These are phyloP conservation scores for Suillus bovinus DNA, from an alignment of 768 basidiomycete genomes.

Conservation along the genomic window DNA sequence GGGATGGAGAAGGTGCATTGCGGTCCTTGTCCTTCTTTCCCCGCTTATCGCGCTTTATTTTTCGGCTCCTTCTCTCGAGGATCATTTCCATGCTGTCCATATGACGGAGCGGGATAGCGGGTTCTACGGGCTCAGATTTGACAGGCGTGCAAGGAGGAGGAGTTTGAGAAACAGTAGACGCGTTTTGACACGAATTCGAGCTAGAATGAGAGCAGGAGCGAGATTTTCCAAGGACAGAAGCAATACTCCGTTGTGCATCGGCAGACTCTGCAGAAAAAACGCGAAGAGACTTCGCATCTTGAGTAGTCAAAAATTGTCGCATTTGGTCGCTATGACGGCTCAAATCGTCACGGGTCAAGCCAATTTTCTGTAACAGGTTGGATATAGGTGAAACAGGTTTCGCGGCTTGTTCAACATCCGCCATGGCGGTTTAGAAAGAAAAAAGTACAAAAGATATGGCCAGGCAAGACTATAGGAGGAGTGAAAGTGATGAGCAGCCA, in stretches of 20 bases:
- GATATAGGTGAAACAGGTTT: slow-evolving; percentile 64
- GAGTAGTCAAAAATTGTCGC: slow-evolving; percentile 72
- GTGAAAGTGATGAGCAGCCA: not conserved
- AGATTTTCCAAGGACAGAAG: slow-evolving; percentile 42
- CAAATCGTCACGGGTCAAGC: slow-evolving; percentile 78
- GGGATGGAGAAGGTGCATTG: slow-evolving; percentile 52
- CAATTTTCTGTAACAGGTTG: slow-evolving; percentile 66
- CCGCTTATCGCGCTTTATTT: slow-evolving; percentile 51
- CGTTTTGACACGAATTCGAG: slow-evolving; percentile 50
- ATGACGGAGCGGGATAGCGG: slow-evolving; percentile 48
- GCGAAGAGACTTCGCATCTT: slow-evolving; percentile 48
- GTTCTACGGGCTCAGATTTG: slow-evolving; percentile 61
- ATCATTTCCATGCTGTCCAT: slow-evolving; percentile 79
- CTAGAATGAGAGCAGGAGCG: slow-evolving; percentile 42
- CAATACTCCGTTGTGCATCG: slow-evolving; percentile 36
- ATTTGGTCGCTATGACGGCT: slow-evolving; percentile 72
- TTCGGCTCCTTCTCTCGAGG: slow-evolving; percentile 67
- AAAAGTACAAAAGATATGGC: not conserved
- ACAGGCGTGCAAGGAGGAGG: slow-evolving; percentile 59
- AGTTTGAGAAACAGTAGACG: slow-evolving; percentile 36
- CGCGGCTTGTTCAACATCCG: slow-evolving; percentile 17
- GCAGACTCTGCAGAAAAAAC: slow-evolving; percentile 37
- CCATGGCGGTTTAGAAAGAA: slow-evolving; percentile 18
- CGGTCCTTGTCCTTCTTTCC: slow-evolving; percentile 49
- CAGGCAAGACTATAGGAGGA: slow-evolving; percentile 5